Percentiles rank a stretch among this genome's conserved stretches.
Conservation (phyloP, 176 grass and related monocot species). For the Eragrostis curvula region DNA sequence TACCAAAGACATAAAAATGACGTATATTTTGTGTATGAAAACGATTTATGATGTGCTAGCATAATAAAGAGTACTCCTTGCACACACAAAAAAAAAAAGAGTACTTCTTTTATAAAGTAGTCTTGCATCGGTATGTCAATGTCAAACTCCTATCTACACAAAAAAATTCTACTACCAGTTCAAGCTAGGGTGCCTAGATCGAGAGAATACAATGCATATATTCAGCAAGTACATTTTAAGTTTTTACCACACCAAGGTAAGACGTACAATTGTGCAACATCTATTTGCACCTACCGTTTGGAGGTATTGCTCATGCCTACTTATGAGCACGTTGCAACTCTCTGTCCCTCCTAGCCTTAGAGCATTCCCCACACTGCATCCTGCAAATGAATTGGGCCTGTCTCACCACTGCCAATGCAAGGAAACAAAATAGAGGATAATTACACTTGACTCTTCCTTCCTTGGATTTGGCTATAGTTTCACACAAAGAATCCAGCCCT, state of each 20-base stretch:
- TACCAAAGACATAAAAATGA: neutral
- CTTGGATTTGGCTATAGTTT: conserved; percentile 36
- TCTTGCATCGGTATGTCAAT: neutral
- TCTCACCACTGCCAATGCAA: conserved; percentile 33
- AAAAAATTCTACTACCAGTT: no score
- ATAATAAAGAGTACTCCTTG: neutral
- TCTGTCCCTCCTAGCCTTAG: neutral
- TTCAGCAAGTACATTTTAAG: neutral
- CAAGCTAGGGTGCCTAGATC: no score
- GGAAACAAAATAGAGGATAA: conserved; percentile 18
- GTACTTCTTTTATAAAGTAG: neutral
- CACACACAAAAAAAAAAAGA: no score
- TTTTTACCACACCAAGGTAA: conserved; percentile 14
- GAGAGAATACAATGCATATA: no score
- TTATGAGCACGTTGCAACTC: neutral
- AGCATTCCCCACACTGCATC: conserved; percentile 5
- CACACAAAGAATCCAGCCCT: conserved; percentile 35
- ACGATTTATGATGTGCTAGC: neutral
- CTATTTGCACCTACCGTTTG: conserved; percentile 6
- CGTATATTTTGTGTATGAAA: neutral
- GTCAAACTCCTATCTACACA: neutral
- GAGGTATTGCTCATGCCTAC: neutral
- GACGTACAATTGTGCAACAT: neutral
- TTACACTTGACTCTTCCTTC: neutral
- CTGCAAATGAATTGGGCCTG: conserved; percentile 19